Conservation (phyloP, 2,329 filamentous ascomycete genomes). For the Penicillium sp. region DNA sequence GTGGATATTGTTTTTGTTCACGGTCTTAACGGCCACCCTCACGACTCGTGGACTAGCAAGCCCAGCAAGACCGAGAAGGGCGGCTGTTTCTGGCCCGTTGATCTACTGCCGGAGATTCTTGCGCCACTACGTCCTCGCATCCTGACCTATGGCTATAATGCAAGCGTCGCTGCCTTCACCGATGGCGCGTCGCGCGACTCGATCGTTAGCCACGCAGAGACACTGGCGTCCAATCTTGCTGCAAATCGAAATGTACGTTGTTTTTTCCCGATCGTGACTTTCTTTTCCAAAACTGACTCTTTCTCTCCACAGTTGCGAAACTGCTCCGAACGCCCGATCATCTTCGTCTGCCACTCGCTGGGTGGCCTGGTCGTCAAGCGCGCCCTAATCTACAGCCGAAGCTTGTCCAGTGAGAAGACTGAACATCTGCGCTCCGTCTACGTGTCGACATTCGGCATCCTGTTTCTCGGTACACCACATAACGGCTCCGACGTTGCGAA, state of each 20-base stretch:
- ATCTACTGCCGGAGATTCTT: conserved; percentile 63
- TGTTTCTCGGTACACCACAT: conserved; percentile 77
- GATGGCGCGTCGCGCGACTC: conserved; percentile 61
- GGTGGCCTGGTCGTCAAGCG: conserved; percentile 72
- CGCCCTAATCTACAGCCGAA: conserved; percentile 65
- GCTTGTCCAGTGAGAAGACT: conserved; percentile 57
- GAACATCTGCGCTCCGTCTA: conserved; percentile 67
- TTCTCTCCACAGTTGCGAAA: conserved; percentile 36
- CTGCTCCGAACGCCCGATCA: conserved; percentile 63
- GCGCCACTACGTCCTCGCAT: conserved; percentile 60
- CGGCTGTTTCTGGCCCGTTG: conserved; percentile 66
- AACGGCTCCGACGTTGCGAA: conserved; percentile 66
- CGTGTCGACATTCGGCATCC: conserved; percentile 71
- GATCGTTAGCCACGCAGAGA: conserved; percentile 70
- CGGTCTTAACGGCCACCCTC: conserved; percentile 65
- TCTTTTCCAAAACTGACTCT: not conserved
- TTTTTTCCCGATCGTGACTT: not conserved
- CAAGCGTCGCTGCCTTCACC: conserved; percentile 56
- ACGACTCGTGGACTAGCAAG: conserved; percentile 60
- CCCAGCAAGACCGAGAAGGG: conserved; percentile 10
- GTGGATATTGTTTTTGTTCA: conserved; percentile 67
- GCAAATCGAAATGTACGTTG: conserved; percentile 56
- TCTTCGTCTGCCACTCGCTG: conserved; percentile 73
- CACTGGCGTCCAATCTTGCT: conserved; percentile 61
- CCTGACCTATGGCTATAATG: conserved; percentile 73